Conservation (phyloP, 169 alveolate species). For the Eimeria acervulina region DNA sequence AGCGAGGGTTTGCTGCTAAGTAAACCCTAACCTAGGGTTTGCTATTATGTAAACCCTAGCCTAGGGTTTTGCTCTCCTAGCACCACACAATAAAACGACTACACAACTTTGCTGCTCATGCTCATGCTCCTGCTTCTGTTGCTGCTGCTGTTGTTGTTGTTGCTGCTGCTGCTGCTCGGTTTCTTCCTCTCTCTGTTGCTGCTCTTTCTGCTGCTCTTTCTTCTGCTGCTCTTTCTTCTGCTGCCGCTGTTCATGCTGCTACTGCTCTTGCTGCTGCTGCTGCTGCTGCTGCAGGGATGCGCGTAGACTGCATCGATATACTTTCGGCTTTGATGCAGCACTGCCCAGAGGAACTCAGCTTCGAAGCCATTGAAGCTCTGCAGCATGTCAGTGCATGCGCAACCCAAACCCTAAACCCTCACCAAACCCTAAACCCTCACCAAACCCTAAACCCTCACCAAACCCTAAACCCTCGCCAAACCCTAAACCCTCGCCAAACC, state of each 20-base stretch:
- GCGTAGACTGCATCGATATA: slow-evolving; percentile 59
- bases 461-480: too few species aligned
- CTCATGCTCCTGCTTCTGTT: too few species aligned
- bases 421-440: too few species aligned
- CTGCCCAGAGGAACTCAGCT: slow-evolving; percentile 75
- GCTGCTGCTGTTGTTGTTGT: slow-evolving; percentile 1
- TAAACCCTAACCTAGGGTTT: too few species aligned
- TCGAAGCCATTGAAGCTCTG: slow-evolving; percentile 67
- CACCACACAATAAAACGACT: neutral
- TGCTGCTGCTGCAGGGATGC: slow-evolving; percentile 73
- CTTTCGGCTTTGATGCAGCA: slow-evolving; percentile 64
- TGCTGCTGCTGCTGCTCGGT: slow-evolving; percentile 55
- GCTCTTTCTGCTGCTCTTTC: slow-evolving; percentile 9
- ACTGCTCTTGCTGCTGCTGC: slow-evolving; percentile 22
- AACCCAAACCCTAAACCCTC: slow-evolving; percentile 1
- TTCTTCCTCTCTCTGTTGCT: too few species aligned
- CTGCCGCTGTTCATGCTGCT: slow-evolving; percentile 28
- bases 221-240: neutral
- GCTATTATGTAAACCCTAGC: too few species aligned
- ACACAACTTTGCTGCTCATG: neutral
- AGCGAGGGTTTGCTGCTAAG: neutral
- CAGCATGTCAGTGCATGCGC: slow-evolving; percentile 13
- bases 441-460: too few species aligned
- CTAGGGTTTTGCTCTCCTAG: too few species aligned
- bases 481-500: too few species aligned